Evolutionary conservation across 2,329 filamentous ascomycete species (phyloP), one percentile per base, ranked within the genome.

Genomic region (Cytospora piceae): DNA sequence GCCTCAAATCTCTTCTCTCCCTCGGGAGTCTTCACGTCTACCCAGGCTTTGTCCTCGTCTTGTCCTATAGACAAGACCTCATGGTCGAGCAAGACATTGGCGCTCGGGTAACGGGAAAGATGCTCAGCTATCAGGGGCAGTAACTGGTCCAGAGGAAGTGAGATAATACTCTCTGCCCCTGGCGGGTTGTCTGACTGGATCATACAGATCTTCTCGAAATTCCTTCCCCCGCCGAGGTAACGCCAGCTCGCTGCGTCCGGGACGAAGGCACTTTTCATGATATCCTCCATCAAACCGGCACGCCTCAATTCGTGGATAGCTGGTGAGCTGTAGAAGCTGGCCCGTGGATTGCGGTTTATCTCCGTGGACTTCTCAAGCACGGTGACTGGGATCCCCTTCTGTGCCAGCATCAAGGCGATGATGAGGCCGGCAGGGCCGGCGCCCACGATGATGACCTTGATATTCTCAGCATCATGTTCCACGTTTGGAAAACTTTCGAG

Each of bases 141-240:
- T 1, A 84, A 73, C 63, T 76, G 72, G 64, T 80, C 78, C 11
- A 84, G 70, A 1, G 80, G 79, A 32, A 83, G 70, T 1, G 79
- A 78, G 0, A 78, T 78, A 74, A 83, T 77, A 37, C 61, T 72
- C 69, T 70, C 63, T 11, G 69, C 58, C 3, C 68, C 69, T 0
- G 64, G 59, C 0, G 60, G 57, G 20, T 69, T 66, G 3, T 67
- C 60, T 0, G 68, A 61, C 52, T 69, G 63, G 54, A 64, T 37
- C 12, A 69, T 55, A 29, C 66, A 64, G 31, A 72, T 66, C 52
- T 72, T 52, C 17, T 66, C 42, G 4, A 67, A 67, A 7, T 29
- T 32, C 39, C 68, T 68, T 22, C 60, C 42, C 9, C 67, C 70
- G 63, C 73, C 70, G 12, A 72, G 60, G 31, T 70, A 66, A 32